Conservation (phyloP, 176 grass and related monocot species). For the Oryza rufipogon region DNA sequence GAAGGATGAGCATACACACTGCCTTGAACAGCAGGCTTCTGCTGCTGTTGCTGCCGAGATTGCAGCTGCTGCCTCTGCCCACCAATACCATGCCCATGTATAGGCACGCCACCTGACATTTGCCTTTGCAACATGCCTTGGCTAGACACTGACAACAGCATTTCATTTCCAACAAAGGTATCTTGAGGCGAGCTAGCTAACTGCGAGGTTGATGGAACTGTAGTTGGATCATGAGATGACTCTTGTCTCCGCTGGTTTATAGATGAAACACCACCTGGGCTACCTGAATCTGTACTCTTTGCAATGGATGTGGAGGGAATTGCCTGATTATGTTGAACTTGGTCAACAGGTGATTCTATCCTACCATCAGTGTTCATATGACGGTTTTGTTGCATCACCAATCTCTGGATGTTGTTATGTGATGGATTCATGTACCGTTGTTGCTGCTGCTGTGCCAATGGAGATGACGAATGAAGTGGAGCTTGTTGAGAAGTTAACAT, state of each 20-base stretch:
- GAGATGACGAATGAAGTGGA: slow-evolving; percentile 49
- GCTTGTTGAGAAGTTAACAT: slow-evolving; percentile 62
- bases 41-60: slow-evolving; percentile 59
- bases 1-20: slow-evolving; percentile 67
- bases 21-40: slow-evolving; percentile 54
- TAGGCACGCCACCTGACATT: slow-evolving; percentile 53
- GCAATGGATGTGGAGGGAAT: slow-evolving; percentile 57
- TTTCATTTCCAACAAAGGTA: slow-evolving; percentile 69
- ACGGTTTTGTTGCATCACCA: slow-evolving; percentile 61
- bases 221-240: slow-evolving; percentile 41
- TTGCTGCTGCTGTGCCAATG: slow-evolving; percentile 56
- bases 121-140: slow-evolving; percentile 64
- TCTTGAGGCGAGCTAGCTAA: slow-evolving; percentile 60
- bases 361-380: slow-evolving; percentile 59
- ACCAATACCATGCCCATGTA: slow-evolving; percentile 66
- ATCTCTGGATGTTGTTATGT: slow-evolving; percentile 61
- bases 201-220: slow-evolving; percentile 49
- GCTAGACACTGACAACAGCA: slow-evolving; percentile 55
- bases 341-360: slow-evolving; percentile 54
- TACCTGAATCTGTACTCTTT: slow-evolving; percentile 62
- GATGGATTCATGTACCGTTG: slow-evolving; percentile 62
- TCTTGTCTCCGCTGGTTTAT: slow-evolving; percentile 57
- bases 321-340: slow-evolving; percentile 60
- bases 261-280: slow-evolving; percentile 56
- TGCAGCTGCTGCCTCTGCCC: slow-evolving; percentile 68